phyloP scores from a whole-genome alignment of 2,329 filamentous ascomycete genomes.

The Aspergillus udagawae region DNA sequence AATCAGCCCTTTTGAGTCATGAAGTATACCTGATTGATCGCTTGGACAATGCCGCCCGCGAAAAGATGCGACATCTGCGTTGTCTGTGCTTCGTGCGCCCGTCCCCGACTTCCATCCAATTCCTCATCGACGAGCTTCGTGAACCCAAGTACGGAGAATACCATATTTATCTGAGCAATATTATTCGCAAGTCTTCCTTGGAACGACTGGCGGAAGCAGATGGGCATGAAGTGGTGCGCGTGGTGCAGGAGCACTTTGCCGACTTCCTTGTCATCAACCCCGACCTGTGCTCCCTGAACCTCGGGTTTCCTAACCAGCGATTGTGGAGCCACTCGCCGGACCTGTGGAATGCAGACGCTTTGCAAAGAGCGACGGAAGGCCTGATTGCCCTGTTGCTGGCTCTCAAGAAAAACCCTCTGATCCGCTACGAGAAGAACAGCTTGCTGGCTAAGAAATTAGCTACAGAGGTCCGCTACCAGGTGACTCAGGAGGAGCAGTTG shows the following conservation, averaged over 20 bases:
- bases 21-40: slow-evolving; percentile 98
- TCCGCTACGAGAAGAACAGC: slow-evolving; percentile 90
- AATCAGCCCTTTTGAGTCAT: slow-evolving; percentile 90
- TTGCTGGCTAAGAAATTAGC: slow-evolving; percentile 87
- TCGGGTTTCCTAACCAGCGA: slow-evolving; percentile 67
- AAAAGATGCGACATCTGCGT: slow-evolving; percentile 96
- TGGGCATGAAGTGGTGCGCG: slow-evolving; percentile 92
- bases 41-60: slow-evolving; percentile 79
- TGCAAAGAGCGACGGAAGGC: slow-evolving; percentile 84
- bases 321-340: slow-evolving; percentile 82
- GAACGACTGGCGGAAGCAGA: slow-evolving; percentile 94
- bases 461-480: slow-evolving; percentile 84
- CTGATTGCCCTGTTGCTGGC: slow-evolving; percentile 78
- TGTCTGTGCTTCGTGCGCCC: slow-evolving; percentile 92
- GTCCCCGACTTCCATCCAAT: slow-evolving; percentile 86
- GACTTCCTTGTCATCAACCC: slow-evolving; percentile 95
- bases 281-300: slow-evolving; percentile 78
- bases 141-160: slow-evolving; percentile 98
- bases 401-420: slow-evolving; percentile 93
- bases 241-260: slow-evolving; percentile 92
- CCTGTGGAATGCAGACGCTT: slow-evolving; percentile 82
- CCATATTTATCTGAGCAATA: slow-evolving; percentile 94
- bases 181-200: slow-evolving; percentile 91
- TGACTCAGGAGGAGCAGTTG: slow-evolving; percentile 91
- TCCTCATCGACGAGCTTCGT: slow-evolving; percentile 88